These are phyloP conservation scores for Eucalyptus melliodora DNA, from an alignment of 345 rosid genomes.

Conservation along the genomic window DNA sequence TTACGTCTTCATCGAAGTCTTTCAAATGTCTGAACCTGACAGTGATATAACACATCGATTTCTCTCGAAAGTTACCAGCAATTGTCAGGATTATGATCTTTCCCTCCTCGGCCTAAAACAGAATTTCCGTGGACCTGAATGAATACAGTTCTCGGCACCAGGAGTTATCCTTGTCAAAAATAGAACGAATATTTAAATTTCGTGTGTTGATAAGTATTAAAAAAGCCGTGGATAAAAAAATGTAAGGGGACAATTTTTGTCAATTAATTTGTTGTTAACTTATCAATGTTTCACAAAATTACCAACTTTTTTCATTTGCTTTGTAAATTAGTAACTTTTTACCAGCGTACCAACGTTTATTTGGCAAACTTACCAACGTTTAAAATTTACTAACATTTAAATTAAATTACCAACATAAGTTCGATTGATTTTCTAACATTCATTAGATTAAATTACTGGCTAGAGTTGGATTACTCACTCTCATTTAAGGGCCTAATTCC, in stretches of 20 bases:
- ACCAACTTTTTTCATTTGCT: neutral
- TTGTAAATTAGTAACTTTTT: neutral
- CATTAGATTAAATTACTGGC: neutral
- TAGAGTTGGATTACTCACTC: neutral
- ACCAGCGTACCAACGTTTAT: neutral
- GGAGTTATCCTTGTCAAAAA: neutral
- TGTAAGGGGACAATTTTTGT: neutral
- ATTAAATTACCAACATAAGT: neutral
- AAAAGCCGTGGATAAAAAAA: neutral
- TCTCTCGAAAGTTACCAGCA: neutral
- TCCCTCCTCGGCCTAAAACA: neutral
- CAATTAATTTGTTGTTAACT: neutral
- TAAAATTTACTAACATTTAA: neutral
- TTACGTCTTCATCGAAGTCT: neutral
- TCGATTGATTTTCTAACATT: neutral
- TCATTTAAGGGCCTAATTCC: neutral
- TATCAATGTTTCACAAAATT: neutral
- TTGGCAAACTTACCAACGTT: neutral
- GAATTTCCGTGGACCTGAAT: neutral
- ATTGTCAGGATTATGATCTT: neutral
- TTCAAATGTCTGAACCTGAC: neutral
- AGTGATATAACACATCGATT: neutral
- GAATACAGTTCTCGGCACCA: neutral
- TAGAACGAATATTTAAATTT: neutral
- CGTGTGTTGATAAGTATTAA: neutral